These are phyloP conservation scores for Chytriomyces sp. DNA, from an alignment of 192 early-diverging fungal species.

Conservation along the genomic window DNA sequence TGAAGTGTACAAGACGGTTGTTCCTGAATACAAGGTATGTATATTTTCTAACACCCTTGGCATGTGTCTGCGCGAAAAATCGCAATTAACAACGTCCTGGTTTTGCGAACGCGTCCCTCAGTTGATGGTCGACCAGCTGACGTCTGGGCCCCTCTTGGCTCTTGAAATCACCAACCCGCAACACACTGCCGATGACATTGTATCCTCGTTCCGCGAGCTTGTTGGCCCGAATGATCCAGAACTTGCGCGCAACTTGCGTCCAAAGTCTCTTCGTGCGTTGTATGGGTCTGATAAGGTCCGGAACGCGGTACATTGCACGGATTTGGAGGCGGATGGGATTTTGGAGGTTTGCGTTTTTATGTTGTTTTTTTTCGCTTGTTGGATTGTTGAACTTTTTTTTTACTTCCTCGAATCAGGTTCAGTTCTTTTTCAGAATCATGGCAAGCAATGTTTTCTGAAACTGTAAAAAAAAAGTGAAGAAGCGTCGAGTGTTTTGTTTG, in stretches of 20 bases:
- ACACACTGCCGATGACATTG: constrained; percentile 35
- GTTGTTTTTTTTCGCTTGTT: neutral
- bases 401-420: constrained; percentile 29
- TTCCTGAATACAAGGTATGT: constrained; percentile 60
- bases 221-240: constrained; percentile 58
- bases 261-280: constrained; percentile 55
- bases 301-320: constrained; percentile 66
- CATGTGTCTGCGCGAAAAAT: neutral
- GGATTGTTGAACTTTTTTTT: neutral
- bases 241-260: constrained; percentile 49
- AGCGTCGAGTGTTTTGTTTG: no score
- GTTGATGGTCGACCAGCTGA: constrained; percentile 56
- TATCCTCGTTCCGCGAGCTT: constrained; percentile 56
- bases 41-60: neutral
- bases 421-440: constrained; percentile 55
- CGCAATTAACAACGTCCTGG: neutral
- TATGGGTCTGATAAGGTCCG: constrained; percentile 57
- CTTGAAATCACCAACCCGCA: constrained; percentile 40
- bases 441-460: constrained; percentile 23
- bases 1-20: constrained; percentile 66
- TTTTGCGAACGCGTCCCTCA: constrained; percentile 1
- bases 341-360: constrained; percentile 49
- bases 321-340: constrained; percentile 60
- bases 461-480: neutral
- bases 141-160: constrained; percentile 59